Base-by-base conservation (phyloP, 1,284 basidiomycete genomes). In the Hypsizygus ulmarius region DNA sequence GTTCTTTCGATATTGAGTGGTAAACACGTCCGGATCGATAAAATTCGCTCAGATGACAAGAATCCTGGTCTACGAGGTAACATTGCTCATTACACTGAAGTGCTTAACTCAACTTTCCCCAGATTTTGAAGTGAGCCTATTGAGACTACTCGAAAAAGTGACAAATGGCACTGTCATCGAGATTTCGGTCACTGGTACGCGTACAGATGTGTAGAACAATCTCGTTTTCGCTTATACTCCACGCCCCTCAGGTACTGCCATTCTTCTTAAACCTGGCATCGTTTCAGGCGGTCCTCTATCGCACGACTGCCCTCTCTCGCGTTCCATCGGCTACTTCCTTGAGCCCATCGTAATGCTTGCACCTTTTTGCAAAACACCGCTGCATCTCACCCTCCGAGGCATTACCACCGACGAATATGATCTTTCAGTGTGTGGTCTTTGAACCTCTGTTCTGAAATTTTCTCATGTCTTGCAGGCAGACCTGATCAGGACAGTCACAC, bases 101-200 rank as follows among this genome's bases (percentile, higher is more conserved):
- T 33, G 37, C 33, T 43, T 19, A 42, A 9, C 16, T 21, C 19
- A 27, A 16, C 4, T 12, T 15, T 41, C 30, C 37, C 3, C 58
- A 89, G 95, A 98, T 64, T 97, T 89, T 67, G 97, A 99, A 72
- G 85, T 97, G 45, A 96, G 90, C 60, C 79, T 98, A 27, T 66
- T 99, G 36, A 75, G 97, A 16, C 70, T 99, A 10, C 62, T 99
- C 19, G 96, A 99, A 66, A 94, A 93, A 63, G 72, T 92, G 1
- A 97, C 95, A 3, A 98, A 99, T 75, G 97, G 97, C 1, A 93
- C 91, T 5, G 72, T 91, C 19, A 92, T 99, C 53, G 97, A 99
- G 65, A 99, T 99, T 48, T 96, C 92, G 2, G 89, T 96, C 14
- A 99, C 97, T 10, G 93, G 91, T 91, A 53, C 51, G 78, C 60